Evolutionary conservation across 2,329 filamentous ascomycete species (phyloP), one percentile per base, ranked within the genome.

Genomic region (Hypocreales sp.): DNA sequence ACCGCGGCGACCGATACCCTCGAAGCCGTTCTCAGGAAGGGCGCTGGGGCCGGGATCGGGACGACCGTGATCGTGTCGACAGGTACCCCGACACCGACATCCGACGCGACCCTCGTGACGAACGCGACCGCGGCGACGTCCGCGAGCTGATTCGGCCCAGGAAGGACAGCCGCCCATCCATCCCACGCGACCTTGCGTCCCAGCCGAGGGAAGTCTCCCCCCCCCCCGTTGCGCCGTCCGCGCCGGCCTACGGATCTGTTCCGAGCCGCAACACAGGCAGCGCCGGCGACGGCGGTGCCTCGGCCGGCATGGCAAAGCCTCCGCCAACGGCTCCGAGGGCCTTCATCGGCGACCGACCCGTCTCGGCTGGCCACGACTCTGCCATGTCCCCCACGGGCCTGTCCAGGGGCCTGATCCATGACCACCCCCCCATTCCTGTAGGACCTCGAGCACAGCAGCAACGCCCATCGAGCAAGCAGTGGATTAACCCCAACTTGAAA

Each of bases 21-120:
- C 60, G 77, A 40, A 75, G 71, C 40, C 65, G 74, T 35, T 78
- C 74, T 35, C 68, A 74, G 41, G 71, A 75, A 41, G 68, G 72
- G 31, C 66, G 67, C 19, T 70, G 65, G 61, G 55, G 46, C 13
- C 59, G 67, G 25, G 67, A 71, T 6, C 56, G 65, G 26, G 65
- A 71, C 33, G 65, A 70, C 8, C 64, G 67, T 21, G 65, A 70
- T 17, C 44, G 51, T 17, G 47, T 48, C 22, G 59, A 61, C 29
- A 42, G 58, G 31, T 58, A 55, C 26, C 47, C 45, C 15, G 58
- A 60, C 22, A 35, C 42, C 14, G 57, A 60, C 23, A 21, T 34
- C 9, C 51, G 52, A 23, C 53, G 61, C 30, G 61, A 64, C 33
- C 48, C 46, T 33, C 53, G 62, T 35, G 58, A 65, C 34, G 58